Evolutionary conservation across 169 alveolate genomes (phyloP).

Genomic region (Plasmodium gonderi): DNA sequence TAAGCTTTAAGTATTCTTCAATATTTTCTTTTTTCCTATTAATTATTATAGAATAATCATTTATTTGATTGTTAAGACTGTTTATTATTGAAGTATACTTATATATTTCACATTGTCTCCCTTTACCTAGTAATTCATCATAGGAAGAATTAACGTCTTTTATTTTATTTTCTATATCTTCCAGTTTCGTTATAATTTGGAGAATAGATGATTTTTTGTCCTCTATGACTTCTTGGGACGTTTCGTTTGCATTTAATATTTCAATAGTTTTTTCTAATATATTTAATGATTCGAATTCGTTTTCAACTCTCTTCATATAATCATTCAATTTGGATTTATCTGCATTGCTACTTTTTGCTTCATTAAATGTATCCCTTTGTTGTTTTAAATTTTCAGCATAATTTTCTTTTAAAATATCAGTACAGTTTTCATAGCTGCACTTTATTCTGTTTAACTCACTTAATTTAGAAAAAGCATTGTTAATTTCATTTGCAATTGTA

Average conservation of each 20-base stretch:
- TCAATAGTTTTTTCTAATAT: not conserved
- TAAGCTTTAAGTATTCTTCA: not conserved
- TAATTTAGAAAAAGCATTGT: not conserved
- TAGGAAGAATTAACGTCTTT: not conserved
- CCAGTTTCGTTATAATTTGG: not conserved
- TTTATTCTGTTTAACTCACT: not conserved
- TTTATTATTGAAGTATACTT: not conserved
- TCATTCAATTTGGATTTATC: not conserved
- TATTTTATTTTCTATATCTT: not conserved
- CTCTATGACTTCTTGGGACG: not conserved
- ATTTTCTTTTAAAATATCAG: not conserved
- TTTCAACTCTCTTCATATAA: not conserved
- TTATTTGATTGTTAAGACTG: not conserved
- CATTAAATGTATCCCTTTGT: not conserved
- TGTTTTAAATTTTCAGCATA: not conserved
- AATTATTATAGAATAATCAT: not conserved
- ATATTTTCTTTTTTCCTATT: not conserved
- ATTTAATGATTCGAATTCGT: not conserved
- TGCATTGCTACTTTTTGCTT: not conserved
- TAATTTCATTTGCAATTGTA: not conserved
- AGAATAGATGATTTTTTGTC: not conserved
- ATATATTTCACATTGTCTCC: not conserved
- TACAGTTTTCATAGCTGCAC: not conserved
- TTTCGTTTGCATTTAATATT: not conserved
- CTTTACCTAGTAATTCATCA: not conserved